A percentile compares a stretch with the other conserved stretches of the same genome.
These are phyloP conservation scores for Immersiella caudata DNA, from an alignment of 495 filamentous ascomycete species.

Conservation along the genomic window DNA sequence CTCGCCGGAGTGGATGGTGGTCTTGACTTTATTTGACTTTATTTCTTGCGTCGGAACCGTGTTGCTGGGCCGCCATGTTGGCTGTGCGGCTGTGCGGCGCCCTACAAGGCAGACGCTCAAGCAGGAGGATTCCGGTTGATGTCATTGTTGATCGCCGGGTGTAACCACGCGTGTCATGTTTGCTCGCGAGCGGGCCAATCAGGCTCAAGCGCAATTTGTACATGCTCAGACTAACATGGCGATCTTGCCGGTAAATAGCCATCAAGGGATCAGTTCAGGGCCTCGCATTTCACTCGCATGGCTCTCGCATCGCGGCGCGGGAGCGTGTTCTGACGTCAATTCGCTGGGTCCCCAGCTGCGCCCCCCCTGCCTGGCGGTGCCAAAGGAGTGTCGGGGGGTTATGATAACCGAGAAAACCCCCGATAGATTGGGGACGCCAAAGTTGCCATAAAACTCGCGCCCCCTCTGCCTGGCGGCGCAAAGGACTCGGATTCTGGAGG, in stretches of 20 bases:
- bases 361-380: not conserved
- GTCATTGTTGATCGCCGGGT: not conserved
- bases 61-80: not conserved
- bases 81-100: not conserved
- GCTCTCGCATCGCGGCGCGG: not conserved
- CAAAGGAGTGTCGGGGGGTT: too few species aligned
- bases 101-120: not conserved
- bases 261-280: too few species aligned
- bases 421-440: too few species aligned
- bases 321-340: not conserved
- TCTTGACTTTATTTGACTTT: too few species aligned
- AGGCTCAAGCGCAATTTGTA: not conserved
- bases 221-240: too few species aligned
- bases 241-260: too few species aligned
- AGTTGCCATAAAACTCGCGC: too few species aligned
- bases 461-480: too few species aligned
- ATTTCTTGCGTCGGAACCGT: not conserved
- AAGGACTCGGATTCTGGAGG: too few species aligned
- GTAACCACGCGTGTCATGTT: not conserved
- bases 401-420: too few species aligned
- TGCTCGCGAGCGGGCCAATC: not conserved
- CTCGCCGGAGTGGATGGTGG: too few species aligned
- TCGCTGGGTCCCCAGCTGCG: not conserved
- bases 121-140: not conserved
- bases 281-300: too few species aligned